These are phyloP conservation scores for Botrytis fragariae DNA, from an alignment of 2,329 filamentous ascomycete species.

Conservation along the genomic window DNA sequence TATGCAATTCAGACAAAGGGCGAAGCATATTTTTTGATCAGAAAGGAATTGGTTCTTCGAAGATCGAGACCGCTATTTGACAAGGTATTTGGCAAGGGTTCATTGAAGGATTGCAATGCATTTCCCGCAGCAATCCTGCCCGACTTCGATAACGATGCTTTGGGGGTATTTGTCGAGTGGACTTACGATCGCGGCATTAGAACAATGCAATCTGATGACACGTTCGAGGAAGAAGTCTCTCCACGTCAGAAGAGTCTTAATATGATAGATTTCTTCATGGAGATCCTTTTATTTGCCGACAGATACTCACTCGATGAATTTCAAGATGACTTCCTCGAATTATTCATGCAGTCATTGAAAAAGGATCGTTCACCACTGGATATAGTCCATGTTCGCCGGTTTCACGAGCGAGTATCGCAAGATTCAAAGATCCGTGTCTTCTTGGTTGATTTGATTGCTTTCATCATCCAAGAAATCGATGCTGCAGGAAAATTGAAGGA, in stretches of 20 bases:
- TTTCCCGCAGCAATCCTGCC: background rate
- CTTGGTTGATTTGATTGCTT: background rate
- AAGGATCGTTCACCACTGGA: background rate
- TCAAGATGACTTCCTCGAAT: background rate
- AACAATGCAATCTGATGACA: background rate
- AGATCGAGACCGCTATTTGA: background rate
- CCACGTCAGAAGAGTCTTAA: no score
- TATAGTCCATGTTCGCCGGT: background rate
- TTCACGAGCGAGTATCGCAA: background rate
- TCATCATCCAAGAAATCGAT: background rate
- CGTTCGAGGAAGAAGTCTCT: background rate
- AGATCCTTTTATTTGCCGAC: background rate
- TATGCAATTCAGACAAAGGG: background rate
- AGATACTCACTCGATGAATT: background rate
- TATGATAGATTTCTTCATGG: no score
- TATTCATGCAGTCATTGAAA: background rate
- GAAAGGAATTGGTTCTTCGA: fast-evolving
- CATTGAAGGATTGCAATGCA: background rate
- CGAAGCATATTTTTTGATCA: fast-evolving
- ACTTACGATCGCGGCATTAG: fast-evolving
- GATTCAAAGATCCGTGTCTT: background rate
- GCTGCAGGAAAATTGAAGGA: fast-evolving
- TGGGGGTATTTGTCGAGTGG: background rate
- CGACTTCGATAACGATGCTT: fast-evolving
- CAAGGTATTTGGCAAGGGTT: background rate